Percentiles rank a stretch among this genome's conserved stretches.
These are phyloP conservation scores for Babesia ovis DNA, from an alignment of 169 alveolate genomes.

Conservation along the genomic window DNA sequence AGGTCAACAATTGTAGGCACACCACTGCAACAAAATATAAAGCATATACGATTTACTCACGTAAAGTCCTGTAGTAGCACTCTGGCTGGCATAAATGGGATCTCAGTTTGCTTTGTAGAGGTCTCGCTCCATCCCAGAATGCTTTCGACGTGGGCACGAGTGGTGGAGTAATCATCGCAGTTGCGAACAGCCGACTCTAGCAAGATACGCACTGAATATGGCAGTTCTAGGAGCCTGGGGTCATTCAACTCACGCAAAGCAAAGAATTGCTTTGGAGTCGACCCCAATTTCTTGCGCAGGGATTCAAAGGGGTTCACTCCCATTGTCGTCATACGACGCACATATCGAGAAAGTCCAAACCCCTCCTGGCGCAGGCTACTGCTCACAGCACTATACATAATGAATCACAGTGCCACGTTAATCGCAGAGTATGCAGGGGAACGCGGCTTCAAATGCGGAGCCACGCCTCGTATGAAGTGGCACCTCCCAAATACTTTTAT, in stretches of 20 bases:
- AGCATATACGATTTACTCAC: conserved; percentile 17
- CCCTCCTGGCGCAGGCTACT: not conserved
- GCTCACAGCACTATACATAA: not conserved
- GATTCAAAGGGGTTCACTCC: conserved; percentile 59
- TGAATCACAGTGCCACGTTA: too few relatives aligned
- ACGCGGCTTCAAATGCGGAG: too few relatives aligned
- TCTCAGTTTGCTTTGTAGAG: conserved; percentile 81
- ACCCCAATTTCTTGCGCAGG: conserved; percentile 43
- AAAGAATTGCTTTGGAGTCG: conserved; percentile 55
- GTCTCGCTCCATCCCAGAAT: conserved; percentile 89
- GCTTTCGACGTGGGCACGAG: conserved; percentile 88
- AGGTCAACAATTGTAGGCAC: conserved; percentile 96
- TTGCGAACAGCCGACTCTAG: conserved; percentile 93
- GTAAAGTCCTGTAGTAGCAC: conserved; percentile 94
- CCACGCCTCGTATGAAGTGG: too few relatives aligned
- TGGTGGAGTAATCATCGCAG: conserved; percentile 90
- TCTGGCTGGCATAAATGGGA: conserved; percentile 96
- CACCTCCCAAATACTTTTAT: too few relatives aligned
- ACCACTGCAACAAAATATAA: conserved; percentile 69
- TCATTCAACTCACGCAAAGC: conserved; percentile 71
- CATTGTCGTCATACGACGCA: conserved; percentile 48
- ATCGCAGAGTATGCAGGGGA: too few relatives aligned
- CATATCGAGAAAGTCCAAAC: conserved; percentile 23
- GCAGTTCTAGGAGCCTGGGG: conserved; percentile 78
- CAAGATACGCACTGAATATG: conserved; percentile 89